Percentiles rank a stretch among this genome's conserved stretches.
Conservation (phyloP, 257 asterid genomes). For the Solanum chiquidenum region DNA sequence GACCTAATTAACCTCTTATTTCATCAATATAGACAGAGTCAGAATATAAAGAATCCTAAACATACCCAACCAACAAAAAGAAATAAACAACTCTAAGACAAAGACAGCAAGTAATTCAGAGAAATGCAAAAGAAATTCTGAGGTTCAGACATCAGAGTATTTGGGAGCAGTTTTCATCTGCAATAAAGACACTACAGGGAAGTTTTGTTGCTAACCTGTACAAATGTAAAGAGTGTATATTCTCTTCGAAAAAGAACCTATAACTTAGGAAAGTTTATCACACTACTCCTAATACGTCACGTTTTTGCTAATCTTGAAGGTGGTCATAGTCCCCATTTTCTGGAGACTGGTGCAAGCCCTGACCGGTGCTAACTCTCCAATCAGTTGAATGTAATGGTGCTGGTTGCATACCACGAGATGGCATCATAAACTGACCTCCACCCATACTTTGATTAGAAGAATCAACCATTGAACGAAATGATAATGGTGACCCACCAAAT, state of each 20-base stretch:
- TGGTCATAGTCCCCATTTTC: conserved; percentile 37
- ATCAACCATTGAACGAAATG: conserved; percentile 29
- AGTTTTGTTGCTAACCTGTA: conserved; percentile 19
- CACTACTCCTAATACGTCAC: not conserved
- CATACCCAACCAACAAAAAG: not conserved
- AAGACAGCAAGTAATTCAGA: not conserved
- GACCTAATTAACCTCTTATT: not conserved
- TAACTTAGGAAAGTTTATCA: conserved; percentile 1
- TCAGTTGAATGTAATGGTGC: conserved; percentile 24
- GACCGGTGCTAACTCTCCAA: conserved; percentile 27
- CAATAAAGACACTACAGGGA: not conserved
- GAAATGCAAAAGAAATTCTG: not conserved
- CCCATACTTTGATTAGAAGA: conserved; percentile 30
- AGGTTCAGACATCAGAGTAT: not conserved
- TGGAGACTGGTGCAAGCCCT: conserved; percentile 33
- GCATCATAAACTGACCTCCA: conserved; percentile 33
- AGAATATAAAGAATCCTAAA: not conserved
- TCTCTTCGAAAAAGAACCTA: conserved; percentile 4
- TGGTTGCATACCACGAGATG: conserved; percentile 25
- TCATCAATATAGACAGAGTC: not conserved
- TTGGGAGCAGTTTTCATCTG: conserved; percentile 9
- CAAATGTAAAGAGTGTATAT: conserved; percentile 11
- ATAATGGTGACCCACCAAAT: conserved; percentile 22
- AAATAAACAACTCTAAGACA: not conserved
- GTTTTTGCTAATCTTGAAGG: conserved; percentile 13